phyloP scores from a whole-genome alignment of 2,329 filamentous ascomycete genomes.

The Beauveria varroae region DNA sequence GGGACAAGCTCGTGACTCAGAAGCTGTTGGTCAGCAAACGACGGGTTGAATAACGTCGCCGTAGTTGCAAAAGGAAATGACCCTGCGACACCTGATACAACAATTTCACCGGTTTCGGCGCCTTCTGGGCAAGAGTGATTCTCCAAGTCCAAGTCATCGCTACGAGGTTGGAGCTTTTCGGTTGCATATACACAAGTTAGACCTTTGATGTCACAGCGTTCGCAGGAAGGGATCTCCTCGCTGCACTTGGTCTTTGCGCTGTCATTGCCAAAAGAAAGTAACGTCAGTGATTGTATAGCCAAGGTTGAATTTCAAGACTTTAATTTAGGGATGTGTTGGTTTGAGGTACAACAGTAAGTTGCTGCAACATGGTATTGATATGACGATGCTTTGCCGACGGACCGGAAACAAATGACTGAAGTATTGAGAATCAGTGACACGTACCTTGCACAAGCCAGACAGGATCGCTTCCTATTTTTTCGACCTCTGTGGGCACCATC shows the following conservation, averaged over 20 bases:
- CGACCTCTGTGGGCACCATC: not conserved
- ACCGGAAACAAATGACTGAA: not conserved
- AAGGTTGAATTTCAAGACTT: too few species aligned
- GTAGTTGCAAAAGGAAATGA: not conserved
- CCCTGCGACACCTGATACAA: not conserved
- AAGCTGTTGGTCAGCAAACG: not conserved
- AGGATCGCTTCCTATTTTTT: not conserved
- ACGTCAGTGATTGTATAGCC: not conserved
- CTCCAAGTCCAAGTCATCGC: not conserved
- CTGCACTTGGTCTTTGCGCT: not conserved
- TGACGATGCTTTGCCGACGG: too few species aligned
- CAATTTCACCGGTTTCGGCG: not conserved
- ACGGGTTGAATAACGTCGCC: not conserved
- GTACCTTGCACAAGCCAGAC: not conserved
- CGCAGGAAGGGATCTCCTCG: not conserved
- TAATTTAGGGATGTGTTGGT: too few species aligned
- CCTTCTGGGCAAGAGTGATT: not conserved
- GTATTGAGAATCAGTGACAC: not conserved
- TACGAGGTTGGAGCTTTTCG: not conserved
- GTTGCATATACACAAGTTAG: not conserved
- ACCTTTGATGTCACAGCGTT: not conserved
- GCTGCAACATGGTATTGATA: too few species aligned
- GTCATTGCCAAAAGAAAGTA: not conserved
- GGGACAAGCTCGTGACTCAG: not conserved
- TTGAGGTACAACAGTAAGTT: too few species aligned